Conservation (phyloP, 495 filamentous ascomycete genomes). For the Podospora conica region DNA sequence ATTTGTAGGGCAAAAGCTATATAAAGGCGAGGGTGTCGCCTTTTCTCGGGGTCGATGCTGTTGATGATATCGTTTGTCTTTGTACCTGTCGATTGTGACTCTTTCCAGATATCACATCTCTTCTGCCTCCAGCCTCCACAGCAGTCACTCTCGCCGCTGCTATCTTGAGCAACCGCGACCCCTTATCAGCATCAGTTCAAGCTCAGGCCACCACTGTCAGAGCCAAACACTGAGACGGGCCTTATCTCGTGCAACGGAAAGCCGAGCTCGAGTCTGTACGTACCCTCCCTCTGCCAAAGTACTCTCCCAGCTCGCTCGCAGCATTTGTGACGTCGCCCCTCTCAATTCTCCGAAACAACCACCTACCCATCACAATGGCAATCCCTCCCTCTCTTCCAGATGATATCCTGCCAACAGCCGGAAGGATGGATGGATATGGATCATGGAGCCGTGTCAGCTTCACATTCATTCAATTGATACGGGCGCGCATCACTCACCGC, state of each 20-base stretch:
- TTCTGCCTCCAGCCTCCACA: background rate
- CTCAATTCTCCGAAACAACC: background rate
- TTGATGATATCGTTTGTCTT: background rate
- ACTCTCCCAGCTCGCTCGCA: constrained; percentile 1
- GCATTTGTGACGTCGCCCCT: constrained; percentile 3
- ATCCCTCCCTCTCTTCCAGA: background rate
- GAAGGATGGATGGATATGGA: background rate
- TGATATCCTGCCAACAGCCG: background rate
- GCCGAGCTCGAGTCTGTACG: constrained; percentile 1
- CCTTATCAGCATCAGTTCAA: too few relatives aligned
- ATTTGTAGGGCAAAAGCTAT: background rate
- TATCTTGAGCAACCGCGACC: constrained; percentile 19
- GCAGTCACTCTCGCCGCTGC: constrained; percentile 1
- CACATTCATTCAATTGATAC: too few relatives aligned
- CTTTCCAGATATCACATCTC: background rate
- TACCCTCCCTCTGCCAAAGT: background rate
- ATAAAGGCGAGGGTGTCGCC: constrained; percentile 16
- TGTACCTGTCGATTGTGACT: background rate
- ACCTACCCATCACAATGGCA: background rate
- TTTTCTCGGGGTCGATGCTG: background rate
- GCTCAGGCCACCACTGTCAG: constrained; percentile 6
- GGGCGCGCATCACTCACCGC: background rate
- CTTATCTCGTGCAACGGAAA: constrained; percentile 24
- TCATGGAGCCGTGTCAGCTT: background rate
- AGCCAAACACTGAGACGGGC: constrained; percentile 20